Evolutionary conservation across 192 early-diverging fungal genomes (phyloP).

Genomic region (Podila verticillata): DNA sequence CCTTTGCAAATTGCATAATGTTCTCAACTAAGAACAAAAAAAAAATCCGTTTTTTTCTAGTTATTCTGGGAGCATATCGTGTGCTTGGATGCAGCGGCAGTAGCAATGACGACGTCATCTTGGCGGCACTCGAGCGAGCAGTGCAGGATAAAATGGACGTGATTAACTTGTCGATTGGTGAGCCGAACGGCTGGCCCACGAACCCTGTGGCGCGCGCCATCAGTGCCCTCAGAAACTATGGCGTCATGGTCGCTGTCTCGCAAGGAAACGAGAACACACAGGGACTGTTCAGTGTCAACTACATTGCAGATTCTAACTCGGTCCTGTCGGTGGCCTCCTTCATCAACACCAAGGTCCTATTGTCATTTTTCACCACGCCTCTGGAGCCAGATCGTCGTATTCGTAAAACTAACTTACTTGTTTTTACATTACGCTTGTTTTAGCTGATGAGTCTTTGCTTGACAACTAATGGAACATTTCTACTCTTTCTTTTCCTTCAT

Average conservation of each 20-base stretch:
- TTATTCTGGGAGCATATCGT: constrained; percentile 78
- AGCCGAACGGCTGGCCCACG: constrained; percentile 63
- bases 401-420: too few species aligned
- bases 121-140: constrained; percentile 78
- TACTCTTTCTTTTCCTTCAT: not conserved
- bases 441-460: not conserved
- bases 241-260: constrained; percentile 63
- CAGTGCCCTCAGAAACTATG: constrained; percentile 35
- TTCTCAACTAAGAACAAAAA: not conserved
- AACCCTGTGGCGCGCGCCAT: constrained; percentile 66
- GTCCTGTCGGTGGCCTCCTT: constrained; percentile 66
- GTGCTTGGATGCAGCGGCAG: constrained; percentile 80
- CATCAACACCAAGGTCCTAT: constrained; percentile 50
- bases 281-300: constrained; percentile 65
- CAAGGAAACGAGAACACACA: constrained; percentile 70
- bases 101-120: constrained; percentile 71
- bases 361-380: constrained; percentile 33
- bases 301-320: constrained; percentile 59
- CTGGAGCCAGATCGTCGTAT: constrained; percentile 6
- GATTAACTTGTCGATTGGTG: constrained; percentile 86
- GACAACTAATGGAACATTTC: not conserved
- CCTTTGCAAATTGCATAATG: too few species aligned
- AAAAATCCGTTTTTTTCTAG: constrained; percentile 7
- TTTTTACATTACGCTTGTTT: not conserved
- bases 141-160: constrained; percentile 74